Base-by-base conservation (phyloP, 1,284 basidiomycete species). In the Ceratobasidium sp. region DNA sequence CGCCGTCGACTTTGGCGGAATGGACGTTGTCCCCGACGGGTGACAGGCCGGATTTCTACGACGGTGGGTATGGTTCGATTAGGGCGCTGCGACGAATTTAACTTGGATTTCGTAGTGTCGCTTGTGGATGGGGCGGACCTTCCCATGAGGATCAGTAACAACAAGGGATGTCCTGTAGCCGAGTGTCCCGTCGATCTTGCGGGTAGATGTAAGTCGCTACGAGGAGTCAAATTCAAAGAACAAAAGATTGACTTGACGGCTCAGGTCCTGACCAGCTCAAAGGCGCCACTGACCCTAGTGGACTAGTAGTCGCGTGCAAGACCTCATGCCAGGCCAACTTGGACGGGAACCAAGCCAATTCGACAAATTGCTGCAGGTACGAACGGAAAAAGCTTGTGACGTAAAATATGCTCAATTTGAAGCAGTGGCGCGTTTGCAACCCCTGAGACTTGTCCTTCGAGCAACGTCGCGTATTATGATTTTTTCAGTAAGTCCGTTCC, bases 1-100 rank as follows among this genome's bases (percentile, higher is more conserved):
- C 90, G 35, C 91, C 91, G 69, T 89, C 88, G 8, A 87, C 88
- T 20, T 83, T 91, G 23, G 82, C 82, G 4, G 79, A 80, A 50
- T 80, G 74, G 35, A 80, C 79, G 35, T 57, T 79, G 54, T 66
- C 67, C 20, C 70, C 69, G 33, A 77, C 59, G 44, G 66, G 23
- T 68, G 80, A 80, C 35, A 52, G 27, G 23, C 50, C 6, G 2
- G 89, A 90, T 79, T 88, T 83, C 79, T 82, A 82, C 71, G 81
- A 82, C 71, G 69, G 77, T 78, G 38, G 60, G 55, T 10, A 18
- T 3, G 10, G 16, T 20, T 3, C 6, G 62, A 46, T 18, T 30
- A 10, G 27, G 30, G 20, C 52, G 33, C 30, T 12, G 6, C 27
- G 14, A 27, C n/a, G n/a, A 41, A 12, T 48, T 23, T 67, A 10